Base-by-base conservation (phyloP, 129 eudicot genomes). In the Chrysanthemum makinoi region DNA sequence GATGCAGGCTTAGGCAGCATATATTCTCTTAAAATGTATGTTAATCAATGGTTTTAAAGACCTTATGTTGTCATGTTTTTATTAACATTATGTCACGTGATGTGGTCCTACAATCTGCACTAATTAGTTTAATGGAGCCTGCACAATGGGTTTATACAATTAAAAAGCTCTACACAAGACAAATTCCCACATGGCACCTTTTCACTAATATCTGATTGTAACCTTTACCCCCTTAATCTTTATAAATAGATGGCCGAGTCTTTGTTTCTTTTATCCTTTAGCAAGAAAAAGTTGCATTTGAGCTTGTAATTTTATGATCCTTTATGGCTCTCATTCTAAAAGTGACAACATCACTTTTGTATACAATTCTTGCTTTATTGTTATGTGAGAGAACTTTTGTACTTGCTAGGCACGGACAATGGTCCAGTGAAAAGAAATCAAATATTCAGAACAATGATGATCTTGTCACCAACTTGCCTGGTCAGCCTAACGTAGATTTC, bases 381-480 rank as follows among this genome's bases (percentile, higher is more conserved):
- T 63, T 30, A 72, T 50, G 63, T 58, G 70, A 81, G 65, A 62
- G 19, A 54, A 79, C 73, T 70, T 76, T 71, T 72, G 86, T 65
- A 75, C 82, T 75, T 59, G 72, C 88, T 80, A 83, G 88, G 65
- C 76, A 80, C 74, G 78, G 80, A 61, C 87, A 77, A 22, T 61
- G 79, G 83, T 74, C 86, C 74, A 56, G 53, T 59, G 83, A 80
- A 52, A 82, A 61, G 70, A 86, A 80, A 68, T 54, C 68, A 20
- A 73, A 80, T 10, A 70, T 66, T 15, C 59, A 69, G 62, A 74
- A 63, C 22, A 69, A 44, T 73, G 83, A 86, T 73, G 84, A 91
- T 83, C 88, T 86, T 59, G 96, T 88, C 68, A 81, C 81, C 56
- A 68, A 78, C 52, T 80, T 86, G 81, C 96, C 96, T 5, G 83